phyloP scores from a whole-genome alignment of 495 filamentous ascomycete genomes.

The Cairneyella variabilis region DNA sequence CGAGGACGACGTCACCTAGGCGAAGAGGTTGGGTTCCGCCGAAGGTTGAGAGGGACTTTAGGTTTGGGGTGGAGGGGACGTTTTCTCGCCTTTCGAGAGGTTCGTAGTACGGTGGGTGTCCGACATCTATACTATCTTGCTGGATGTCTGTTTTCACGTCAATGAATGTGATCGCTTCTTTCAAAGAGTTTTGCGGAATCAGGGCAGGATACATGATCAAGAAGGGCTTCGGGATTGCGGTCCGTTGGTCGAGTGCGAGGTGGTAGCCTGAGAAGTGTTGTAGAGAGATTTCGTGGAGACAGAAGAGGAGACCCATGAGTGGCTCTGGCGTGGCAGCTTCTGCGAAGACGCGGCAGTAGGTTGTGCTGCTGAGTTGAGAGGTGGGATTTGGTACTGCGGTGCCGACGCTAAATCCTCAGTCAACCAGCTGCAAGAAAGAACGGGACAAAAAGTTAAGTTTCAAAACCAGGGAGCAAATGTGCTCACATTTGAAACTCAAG shows the following conservation, averaged over 20 bases:
- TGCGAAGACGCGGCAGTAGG: neutral
- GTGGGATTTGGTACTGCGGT: neutral
- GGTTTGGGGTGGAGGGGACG: neutral
- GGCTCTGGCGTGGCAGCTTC: neutral
- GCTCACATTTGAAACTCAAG: neutral
- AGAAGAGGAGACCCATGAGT: neutral
- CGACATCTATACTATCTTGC: neutral
- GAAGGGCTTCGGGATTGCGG: slow-evolving; percentile 1
- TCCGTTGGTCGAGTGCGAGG: neutral
- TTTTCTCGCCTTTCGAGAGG: neutral
- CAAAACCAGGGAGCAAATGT: neutral
- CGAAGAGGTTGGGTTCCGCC: neutral
- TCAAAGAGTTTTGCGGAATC: neutral
- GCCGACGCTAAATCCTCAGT: neutral
- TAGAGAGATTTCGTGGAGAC: neutral
- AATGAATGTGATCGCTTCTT: neutral
- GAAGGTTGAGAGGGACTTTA: neutral
- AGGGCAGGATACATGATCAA: neutral
- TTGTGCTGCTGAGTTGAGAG: neutral
- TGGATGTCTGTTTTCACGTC: neutral
- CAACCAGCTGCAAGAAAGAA: no score
- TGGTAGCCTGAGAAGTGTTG: slow-evolving; percentile 1
- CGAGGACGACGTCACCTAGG: slow-evolving; percentile 4
- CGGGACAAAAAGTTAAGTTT: no score
- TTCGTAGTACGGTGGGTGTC: neutral